These are phyloP conservation scores for Simplicillium aogashimaense DNA, from an alignment of 2,329 filamentous ascomycete species.

Conservation along the genomic window DNA sequence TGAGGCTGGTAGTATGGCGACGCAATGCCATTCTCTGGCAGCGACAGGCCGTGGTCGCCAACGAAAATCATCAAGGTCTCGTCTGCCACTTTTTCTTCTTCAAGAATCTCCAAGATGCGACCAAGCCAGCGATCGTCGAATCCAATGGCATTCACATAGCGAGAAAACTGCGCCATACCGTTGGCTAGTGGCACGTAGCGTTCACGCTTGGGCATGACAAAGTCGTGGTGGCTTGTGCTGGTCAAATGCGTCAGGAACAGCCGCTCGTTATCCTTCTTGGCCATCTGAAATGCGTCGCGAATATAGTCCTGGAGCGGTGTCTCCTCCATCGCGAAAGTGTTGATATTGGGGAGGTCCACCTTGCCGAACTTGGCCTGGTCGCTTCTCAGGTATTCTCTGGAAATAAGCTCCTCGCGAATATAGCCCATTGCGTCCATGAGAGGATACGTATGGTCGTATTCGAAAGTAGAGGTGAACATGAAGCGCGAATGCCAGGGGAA, in stretches of 20 bases:
- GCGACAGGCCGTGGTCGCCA: slow-evolving; percentile 21
- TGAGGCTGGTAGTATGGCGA: slow-evolving; percentile 22
- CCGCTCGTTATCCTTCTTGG: slow-evolving; percentile 18
- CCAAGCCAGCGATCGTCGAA: slow-evolving; percentile 22
- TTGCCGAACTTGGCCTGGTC: slow-evolving; percentile 16
- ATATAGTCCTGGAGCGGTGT: slow-evolving; percentile 21
- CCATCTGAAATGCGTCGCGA: slow-evolving; percentile 18
- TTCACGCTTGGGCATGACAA: slow-evolving; percentile 17
- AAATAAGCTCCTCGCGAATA: slow-evolving; percentile 14
- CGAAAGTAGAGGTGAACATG: slow-evolving; percentile 21
- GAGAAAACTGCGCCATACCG: slow-evolving; percentile 19
- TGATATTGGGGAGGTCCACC: slow-evolving; percentile 18
- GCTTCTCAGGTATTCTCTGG: slow-evolving; percentile 19
- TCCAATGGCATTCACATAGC: slow-evolving; percentile 21
- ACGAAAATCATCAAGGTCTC: slow-evolving; percentile 22
- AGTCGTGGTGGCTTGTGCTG: slow-evolving; percentile 24
- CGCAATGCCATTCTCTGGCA: slow-evolving; percentile 18
- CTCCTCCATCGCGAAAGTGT: slow-evolving; percentile 24
- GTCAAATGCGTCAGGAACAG: slow-evolving; percentile 25
- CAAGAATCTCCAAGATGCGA: slow-evolving; percentile 17
- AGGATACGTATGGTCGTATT: slow-evolving; percentile 21
- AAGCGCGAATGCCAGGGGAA: slow-evolving; percentile 21
- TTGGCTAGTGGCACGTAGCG: slow-evolving; percentile 16
- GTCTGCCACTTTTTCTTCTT: slow-evolving; percentile 19
- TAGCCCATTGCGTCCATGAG: slow-evolving; percentile 22